Evolutionary conservation across 768 basidiomycete genomes (phyloP).

Genomic region (Cystofilobasidium capitatum): DNA sequence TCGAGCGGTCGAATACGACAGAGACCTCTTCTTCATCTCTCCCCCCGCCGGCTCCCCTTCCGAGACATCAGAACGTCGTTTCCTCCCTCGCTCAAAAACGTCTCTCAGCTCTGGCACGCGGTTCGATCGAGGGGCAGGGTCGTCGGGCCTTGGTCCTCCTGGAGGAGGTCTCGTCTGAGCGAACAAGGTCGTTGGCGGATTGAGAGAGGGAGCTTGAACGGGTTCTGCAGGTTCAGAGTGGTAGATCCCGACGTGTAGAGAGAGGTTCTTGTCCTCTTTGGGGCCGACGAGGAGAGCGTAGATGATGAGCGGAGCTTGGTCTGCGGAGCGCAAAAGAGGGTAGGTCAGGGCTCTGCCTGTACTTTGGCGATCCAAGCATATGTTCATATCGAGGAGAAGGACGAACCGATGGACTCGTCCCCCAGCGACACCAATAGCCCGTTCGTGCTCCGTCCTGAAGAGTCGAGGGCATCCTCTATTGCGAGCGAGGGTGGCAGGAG

Average conservation of each 20-base stretch:
- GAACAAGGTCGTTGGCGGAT: too few species aligned
- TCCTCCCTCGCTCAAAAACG: not conserved
- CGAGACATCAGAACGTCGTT: not conserved
- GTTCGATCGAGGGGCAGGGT: slow-evolving; percentile 11
- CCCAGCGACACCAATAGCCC: not conserved
- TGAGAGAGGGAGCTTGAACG: not conserved
- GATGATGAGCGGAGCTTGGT: slow-evolving; percentile 6
- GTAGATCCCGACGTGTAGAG: slow-evolving; percentile 2
- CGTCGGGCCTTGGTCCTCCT: not conserved
- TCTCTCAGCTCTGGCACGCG: slow-evolving; percentile 6
- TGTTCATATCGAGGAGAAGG: not conserved
- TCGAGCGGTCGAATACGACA: too few species aligned
- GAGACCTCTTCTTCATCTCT: too few species aligned
- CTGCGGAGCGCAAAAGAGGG: not conserved
- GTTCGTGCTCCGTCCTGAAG: not conserved
- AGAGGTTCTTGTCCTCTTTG: not conserved
- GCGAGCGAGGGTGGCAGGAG: not conserved
- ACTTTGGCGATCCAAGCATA: not conserved
- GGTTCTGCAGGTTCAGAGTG: not conserved
- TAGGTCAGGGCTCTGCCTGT: not conserved
- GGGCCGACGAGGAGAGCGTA: not conserved
- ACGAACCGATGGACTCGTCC: not conserved
- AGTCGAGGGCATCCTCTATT: not conserved
- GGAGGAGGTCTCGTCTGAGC: too few species aligned
- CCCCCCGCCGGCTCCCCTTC: not conserved